Conservation (phyloP, 164 flowering plant species). For the Pachysandra terminalis region DNA sequence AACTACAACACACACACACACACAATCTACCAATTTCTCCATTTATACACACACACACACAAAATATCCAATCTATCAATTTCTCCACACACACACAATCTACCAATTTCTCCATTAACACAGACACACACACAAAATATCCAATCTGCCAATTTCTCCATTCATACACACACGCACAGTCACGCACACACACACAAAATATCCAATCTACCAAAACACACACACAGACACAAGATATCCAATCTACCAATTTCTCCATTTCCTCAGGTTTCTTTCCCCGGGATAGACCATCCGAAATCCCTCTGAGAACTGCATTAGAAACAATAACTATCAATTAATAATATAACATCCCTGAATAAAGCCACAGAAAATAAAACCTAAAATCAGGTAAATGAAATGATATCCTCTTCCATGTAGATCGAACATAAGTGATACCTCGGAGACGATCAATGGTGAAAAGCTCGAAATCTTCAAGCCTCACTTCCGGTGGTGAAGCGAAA, state of each 20-base stretch:
- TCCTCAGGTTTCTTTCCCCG: constrained; percentile 85
- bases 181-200: no score
- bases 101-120: no score
- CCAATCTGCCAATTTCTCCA: no score
- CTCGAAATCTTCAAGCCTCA: constrained; percentile 89
- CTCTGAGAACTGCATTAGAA: constrained; percentile 59
- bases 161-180: no score
- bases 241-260: constrained; percentile 63
- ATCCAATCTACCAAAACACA: no score
- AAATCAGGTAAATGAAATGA: not conserved
- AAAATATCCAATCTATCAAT: no score
- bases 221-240: no score
- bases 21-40: no score
- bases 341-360: not conserved
- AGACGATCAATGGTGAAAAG: constrained; percentile 84
- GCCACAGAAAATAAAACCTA: not conserved
- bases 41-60: no score
- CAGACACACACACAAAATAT: no score
- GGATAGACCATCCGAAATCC: constrained; percentile 80
- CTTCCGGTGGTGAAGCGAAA: constrained; percentile 72
- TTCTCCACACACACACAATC: no score
- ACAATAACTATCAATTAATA: constrained; percentile 5
- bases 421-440: constrained; percentile 48
- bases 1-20: no score
- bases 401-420: not conserved